Evolutionary conservation across 345 rosid genomes (phyloP), one percentile per base, ranked within the genome.

Genomic region (Syzygium aromaticum): DNA sequence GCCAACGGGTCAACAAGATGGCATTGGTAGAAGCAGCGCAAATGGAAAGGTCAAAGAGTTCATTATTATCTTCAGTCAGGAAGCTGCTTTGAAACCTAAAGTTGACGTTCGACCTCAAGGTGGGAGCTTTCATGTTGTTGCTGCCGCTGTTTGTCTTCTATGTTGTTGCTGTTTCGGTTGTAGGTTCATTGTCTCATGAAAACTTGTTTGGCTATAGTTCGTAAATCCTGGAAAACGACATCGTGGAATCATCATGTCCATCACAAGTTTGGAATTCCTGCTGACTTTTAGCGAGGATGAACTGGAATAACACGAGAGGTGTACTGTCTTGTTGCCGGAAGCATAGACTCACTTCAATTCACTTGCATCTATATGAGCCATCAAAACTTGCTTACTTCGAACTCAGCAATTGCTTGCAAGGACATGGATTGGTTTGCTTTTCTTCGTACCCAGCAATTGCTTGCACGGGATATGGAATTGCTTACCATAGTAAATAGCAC

Each of bases 301-400:
- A 43, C 28, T 33, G 25, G 46, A 33, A 12, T 43, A 22, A 38
- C n/a, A 9, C 27, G 27, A 40, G 30, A 57, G 33, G 46, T 27
- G 85, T 56, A 38, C 14, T 63, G 25, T 38, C 53, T 91, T 52
- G 77, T 7, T 61, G 38, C 93, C 96, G 99, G 99, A 95, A 88
- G 96, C 99, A 54, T 97, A 98, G 98, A 90, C 90, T 91, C 96
- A 95, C 88, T 96, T 95, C 94, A 96, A 89, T 91, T 90, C 97
- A 11, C 91, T 4, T n/a, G n/a, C n/a, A n/a, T n/a, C n/a, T n/a
- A 13, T 17, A 67, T 67, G 80, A 67, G 49, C 80, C 80, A 67
- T 67, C 43, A 8, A 30, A 19, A 21, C 33, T 67, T 67, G 78
- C 46, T 8, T 67, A 33, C 43, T 67, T 67, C 78, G 9, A 30